Base-by-base conservation (phyloP, 2,329 filamentous ascomycete species). In the Botrytis aclada region DNA sequence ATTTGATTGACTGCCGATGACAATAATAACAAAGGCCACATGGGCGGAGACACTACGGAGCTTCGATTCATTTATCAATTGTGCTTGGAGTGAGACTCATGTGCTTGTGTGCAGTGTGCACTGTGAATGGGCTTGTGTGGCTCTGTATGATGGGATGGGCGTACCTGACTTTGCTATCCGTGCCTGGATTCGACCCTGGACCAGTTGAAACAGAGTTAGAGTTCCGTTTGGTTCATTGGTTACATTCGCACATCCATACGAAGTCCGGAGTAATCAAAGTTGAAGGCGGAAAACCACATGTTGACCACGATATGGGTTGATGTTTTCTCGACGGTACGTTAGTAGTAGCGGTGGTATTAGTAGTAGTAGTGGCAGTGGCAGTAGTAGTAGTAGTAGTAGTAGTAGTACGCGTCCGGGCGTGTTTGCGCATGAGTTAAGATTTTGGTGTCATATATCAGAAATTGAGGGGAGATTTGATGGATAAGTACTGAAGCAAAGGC, bases 211-310 rank as follows among this genome's bases (percentile, higher is more conserved):
- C 56, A 25, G 47, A 54, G 47, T 54, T 54, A 25, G 9, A 29
- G n/a, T 37, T n/a, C 43, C 32, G 18, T 32, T 32, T 41, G 14
- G 25, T 10, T 41, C 37, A 25, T 41, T 9, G 47, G 47, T 14
- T 41, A 29, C 51, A 29, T 41, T 54, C 25, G 47, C 47, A 56
- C 34, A 41, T 37, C n/a, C n/a, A 18, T 67, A 22, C 65, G 65
- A 37, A 41, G 25, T 32, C n/a, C 51, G 51, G 51, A 56, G 51
- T 18, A 67, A 56, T 67, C 47, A 32, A 67, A n/a, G 4, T 4
- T 67, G 65, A 67, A 67, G 16, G 65, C 65, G 65, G 65, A 41
- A 56, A 56, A 56, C 47, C 65, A 67, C 65, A 67, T 67, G 54
- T 67, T 67, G 34, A 41, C 65, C 65, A 67, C 20, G 65, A 67